Conservation (phyloP, 495 filamentous ascomycete genomes). For the Neurospora terricola region DNA sequence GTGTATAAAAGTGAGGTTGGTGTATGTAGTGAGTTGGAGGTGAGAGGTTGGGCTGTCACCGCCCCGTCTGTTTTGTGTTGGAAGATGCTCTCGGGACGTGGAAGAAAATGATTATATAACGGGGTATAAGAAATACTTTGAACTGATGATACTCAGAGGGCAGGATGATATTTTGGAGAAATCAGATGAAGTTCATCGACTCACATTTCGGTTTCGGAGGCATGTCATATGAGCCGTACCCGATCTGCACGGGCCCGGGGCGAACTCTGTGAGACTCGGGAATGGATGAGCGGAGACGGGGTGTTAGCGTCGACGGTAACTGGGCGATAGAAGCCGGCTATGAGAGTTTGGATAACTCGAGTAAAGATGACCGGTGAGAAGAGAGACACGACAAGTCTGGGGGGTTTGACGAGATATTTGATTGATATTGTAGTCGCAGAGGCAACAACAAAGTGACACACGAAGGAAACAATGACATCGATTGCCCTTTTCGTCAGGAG, state of each 20-base stretch:
- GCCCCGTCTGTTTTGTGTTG: background rate
- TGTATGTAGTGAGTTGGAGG: background rate
- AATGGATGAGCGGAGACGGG: background rate
- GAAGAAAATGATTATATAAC: background rate
- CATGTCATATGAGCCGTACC: background rate
- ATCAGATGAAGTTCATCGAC: background rate
- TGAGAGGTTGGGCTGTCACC: background rate
- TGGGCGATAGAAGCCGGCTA: background rate
- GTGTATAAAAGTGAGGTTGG: background rate
- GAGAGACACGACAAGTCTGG: no score
- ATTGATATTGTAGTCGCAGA: no score
- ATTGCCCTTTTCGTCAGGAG: background rate
- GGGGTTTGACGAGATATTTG: no score
- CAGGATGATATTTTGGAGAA: background rate
- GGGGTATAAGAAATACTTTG: background rate
- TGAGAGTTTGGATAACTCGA: background rate
- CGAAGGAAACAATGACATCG: background rate
- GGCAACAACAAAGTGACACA: background rate
- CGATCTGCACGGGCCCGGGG: background rate
- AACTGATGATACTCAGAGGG: background rate
- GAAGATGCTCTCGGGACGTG: background rate
- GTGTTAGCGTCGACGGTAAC: background rate
- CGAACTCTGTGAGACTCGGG: background rate
- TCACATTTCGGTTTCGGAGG: conserved; percentile 8
- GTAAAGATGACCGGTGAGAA: background rate